phyloP scores from a whole-genome alignment of 495 filamentous ascomycete genomes.

The Trichodelitschia bisporula region DNA sequence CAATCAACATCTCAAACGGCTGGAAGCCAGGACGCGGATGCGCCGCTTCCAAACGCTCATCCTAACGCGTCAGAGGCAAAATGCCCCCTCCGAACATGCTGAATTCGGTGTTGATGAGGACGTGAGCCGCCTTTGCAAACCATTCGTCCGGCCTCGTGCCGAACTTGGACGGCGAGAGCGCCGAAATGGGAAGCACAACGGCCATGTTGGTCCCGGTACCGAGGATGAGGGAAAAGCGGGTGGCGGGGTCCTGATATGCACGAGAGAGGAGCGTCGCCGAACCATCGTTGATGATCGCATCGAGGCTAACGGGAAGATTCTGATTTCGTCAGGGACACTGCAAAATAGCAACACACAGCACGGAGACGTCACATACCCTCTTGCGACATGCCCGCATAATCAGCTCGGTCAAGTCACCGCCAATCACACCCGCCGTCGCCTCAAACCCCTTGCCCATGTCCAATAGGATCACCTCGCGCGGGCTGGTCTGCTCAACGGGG shows the following conservation, averaged over 20 bases:
- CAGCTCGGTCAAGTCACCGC: slow-evolving; percentile 31
- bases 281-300: slow-evolving; percentile 20
- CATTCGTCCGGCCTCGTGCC: slow-evolving; percentile 14
- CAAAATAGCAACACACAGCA: neutral
- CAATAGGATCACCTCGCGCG: slow-evolving; percentile 28
- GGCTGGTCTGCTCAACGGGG: slow-evolving; percentile 25
- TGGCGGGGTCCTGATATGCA: slow-evolving; percentile 17
- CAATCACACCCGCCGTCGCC: slow-evolving; percentile 29
- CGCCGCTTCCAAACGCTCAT: slow-evolving; percentile 16
- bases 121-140: slow-evolving; percentile 14
- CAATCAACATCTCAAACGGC: slow-evolving; percentile 25
- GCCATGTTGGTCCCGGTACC: slow-evolving; percentile 21
- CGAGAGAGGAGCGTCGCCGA: slow-evolving; percentile 19
- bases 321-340: slow-evolving; percentile 2
- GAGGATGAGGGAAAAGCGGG: slow-evolving; percentile 19
- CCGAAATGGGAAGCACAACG: slow-evolving; percentile 15
- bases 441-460: slow-evolving; percentile 45
- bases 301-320: slow-evolving; percentile 16
- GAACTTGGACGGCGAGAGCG: slow-evolving; percentile 15
- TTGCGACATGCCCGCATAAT: slow-evolving; percentile 31
- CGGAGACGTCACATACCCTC: slow-evolving; percentile 12
- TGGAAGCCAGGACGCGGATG: slow-evolving; percentile 20
- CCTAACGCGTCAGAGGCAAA: slow-evolving; percentile 18
- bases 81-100: slow-evolving; percentile 21
- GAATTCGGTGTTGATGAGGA: slow-evolving; percentile 21